Percentiles rank a stretch among this genome's conserved stretches.
These are phyloP conservation scores for Paulownia fortunei DNA, from an alignment of 257 asterid genomes.

Conservation along the genomic window DNA sequence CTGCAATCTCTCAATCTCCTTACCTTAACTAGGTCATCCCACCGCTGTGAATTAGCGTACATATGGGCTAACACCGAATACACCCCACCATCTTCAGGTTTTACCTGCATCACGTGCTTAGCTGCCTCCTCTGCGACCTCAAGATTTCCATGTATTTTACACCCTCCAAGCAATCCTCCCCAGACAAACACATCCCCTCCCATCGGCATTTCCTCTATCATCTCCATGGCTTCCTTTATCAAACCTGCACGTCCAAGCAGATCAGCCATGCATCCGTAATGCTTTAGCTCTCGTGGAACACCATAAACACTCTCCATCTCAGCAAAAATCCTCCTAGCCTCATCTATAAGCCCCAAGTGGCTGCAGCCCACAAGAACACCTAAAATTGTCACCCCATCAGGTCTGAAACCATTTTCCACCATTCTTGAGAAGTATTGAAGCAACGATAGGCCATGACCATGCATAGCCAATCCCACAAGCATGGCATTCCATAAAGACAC, in stretches of 20 bases:
- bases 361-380: slow-evolving; percentile 82
- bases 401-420: slow-evolving; percentile 53
- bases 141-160: slow-evolving; percentile 73
- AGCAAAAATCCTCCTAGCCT: slow-evolving; percentile 58
- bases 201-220: slow-evolving; percentile 80
- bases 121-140: slow-evolving; percentile 83
- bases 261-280: slow-evolving; percentile 93
- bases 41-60: slow-evolving; percentile 67
- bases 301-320: slow-evolving; percentile 71
- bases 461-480: slow-evolving; percentile 81
- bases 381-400: slow-evolving; percentile 80
- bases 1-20: slow-evolving; percentile 64
- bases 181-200: slow-evolving; percentile 78
- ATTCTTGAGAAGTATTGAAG: slow-evolving; percentile 65
- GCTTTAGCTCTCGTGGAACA: slow-evolving; percentile 75
- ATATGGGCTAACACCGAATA: slow-evolving; percentile 72
- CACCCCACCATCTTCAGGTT: slow-evolving; percentile 85
- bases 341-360: slow-evolving; percentile 71
- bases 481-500: slow-evolving; percentile 83
- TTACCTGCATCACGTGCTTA: slow-evolving; percentile 62
- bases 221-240: slow-evolving; percentile 65
- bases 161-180: slow-evolving; percentile 98
- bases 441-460: slow-evolving; percentile 56
- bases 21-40: slow-evolving; percentile 78
- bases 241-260: slow-evolving; percentile 82